phyloP scores from a whole-genome alignment of 2,329 filamentous ascomycete species.

The Trichoderma afroharzianum region DNA sequence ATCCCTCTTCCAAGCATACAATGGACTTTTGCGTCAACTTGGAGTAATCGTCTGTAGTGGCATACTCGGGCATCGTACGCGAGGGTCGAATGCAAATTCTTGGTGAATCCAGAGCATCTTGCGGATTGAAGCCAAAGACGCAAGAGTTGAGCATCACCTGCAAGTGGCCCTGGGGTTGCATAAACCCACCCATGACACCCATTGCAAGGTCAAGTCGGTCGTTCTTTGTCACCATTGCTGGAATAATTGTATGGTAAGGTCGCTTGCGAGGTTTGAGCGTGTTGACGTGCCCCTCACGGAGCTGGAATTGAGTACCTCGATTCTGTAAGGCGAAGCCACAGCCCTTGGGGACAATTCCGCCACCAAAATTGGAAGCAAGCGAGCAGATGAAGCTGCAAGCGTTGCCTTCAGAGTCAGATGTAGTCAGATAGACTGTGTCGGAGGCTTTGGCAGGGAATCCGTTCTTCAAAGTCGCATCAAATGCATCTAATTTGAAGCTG shows the following conservation, averaged over 20 bases:
- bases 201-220: not conserved
- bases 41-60: not conserved
- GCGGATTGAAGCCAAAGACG: constrained; percentile 15
- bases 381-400: constrained; percentile 14
- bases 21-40: not conserved
- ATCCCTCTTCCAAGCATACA: constrained; percentile 7
- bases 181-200: constrained; percentile 7
- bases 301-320: constrained; percentile 2
- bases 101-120: constrained; percentile 2
- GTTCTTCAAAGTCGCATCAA: not conserved
- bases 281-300: not conserved
- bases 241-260: constrained; percentile 12
- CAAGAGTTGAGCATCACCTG: constrained; percentile 15
- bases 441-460: not conserved
- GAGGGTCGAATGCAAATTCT: constrained; percentile 7
- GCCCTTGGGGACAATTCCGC: constrained; percentile 6
- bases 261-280: not conserved
- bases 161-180: constrained; percentile 12
- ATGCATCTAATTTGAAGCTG: not conserved
- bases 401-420: constrained; percentile 5
- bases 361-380: constrained; percentile 7
- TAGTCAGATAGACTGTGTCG: constrained; percentile 11
- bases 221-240: not conserved
- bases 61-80: not conserved
- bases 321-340: constrained; percentile 8